Base-by-base conservation (phyloP, 495 filamentous ascomycete species). In the Penicillium longicatenatum region DNA sequence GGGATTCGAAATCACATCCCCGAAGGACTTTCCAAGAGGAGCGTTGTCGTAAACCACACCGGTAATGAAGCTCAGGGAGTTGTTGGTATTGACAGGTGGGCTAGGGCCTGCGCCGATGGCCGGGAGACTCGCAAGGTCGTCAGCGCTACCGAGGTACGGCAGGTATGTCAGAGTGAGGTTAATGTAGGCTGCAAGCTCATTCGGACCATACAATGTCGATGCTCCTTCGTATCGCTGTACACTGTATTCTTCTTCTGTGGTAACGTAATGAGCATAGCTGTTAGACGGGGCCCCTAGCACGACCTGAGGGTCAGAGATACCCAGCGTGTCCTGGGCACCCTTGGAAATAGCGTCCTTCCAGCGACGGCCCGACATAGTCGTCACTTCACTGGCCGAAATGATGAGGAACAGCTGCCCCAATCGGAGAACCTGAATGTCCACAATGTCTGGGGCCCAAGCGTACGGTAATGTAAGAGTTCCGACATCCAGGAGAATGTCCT, bases 141-240 rank as follows among this genome's bases (percentile, higher is more conserved):
- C 57, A 8, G 65, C 55, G 19, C 67, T 65, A 12, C 66, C 75
- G 6, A 98, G 82, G 64, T 89, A 90, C 2, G 84, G 85, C 5
- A 96, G 78, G 61, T 86, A 85, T 8, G 82, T 82, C 33, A 89
- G 79, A 6, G 90, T 94, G 33, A 93, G 73, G 68, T 95, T 91
- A 72, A 98, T 88, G 73, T 97, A 93, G 1, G 92, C 93, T 37
- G 91, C 87, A 6, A 97, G 80, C 0, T 91, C 96, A 65, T 93
- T 86, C n/a, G 90, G 91, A 0, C 94, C 94, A 73, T 96, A 97
- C 26, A 97, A 84, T 4, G 94, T 98, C 24, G 90, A 95, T 16
- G 92, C 94, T 49, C 94, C 94, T 75, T 98, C 94, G 73, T 97
- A 97, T 48, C 94, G 86, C 72, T 98, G 94, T 52, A 93, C 83